Conservation (phyloP, 495 filamentous ascomycete genomes). For the Apodospora peruviana region DNA sequence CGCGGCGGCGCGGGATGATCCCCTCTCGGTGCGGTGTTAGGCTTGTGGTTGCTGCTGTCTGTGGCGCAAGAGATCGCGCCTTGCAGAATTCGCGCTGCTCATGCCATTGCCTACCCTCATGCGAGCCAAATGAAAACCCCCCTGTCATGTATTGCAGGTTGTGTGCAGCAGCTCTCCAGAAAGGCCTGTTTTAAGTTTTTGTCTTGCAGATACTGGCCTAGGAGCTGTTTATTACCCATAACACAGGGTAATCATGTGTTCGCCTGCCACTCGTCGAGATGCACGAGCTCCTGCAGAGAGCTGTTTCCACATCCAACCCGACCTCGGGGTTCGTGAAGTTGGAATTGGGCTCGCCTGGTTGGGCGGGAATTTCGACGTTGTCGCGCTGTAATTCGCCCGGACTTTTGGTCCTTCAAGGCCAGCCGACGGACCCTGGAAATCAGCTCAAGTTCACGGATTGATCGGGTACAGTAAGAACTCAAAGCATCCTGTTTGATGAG, state of each 20-base stretch:
- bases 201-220: no score
- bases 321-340: background rate
- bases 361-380: constrained; percentile 21
- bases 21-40: background rate
- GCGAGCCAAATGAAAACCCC: no score
- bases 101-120: constrained; percentile 25
- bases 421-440: no score
- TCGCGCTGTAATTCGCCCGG: constrained; percentile 21
- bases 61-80: constrained; percentile 3
- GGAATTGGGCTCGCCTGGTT: constrained; percentile 19
- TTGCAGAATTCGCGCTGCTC: constrained; percentile 16
- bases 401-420: background rate
- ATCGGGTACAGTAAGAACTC: no score
- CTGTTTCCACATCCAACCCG: constrained; percentile 9
- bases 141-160: no score
- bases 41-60: no score
- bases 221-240: no score
- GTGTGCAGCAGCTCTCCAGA: no score
- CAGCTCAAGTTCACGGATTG: no score
- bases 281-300: constrained; percentile 8
- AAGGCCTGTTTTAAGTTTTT: no score
- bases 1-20: constrained; percentile 9
- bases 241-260: constrained; percentile 24
- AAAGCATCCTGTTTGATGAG: no score
- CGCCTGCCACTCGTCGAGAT: constrained; percentile 19